phyloP scores from a whole-genome alignment of 805 yeast species.

The Hemisphaericaspora nanyangensis region DNA sequence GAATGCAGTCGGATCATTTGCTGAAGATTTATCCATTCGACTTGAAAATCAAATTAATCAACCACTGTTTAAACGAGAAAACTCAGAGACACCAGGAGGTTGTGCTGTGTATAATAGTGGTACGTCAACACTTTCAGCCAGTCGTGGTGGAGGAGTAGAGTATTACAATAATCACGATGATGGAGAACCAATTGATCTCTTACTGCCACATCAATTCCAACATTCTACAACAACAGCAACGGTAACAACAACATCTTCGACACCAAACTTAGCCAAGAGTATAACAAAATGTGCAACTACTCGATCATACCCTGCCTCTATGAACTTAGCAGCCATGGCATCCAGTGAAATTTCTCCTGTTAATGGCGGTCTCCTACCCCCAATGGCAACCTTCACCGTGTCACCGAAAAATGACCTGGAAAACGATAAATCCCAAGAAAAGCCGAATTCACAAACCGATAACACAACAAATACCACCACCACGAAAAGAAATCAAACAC shows the following conservation, averaged over 20 bases:
- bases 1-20: neutral
- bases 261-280: slow-evolving; percentile 10
- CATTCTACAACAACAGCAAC: slow-evolving; percentile 5
- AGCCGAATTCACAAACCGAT: neutral
- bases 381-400: slow-evolving; percentile 28
- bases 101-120: neutral
- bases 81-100: neutral
- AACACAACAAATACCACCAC: no score
- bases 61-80: slow-evolving; percentile 1
- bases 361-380: slow-evolving; percentile 22
- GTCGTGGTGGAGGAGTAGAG: neutral
- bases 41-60: slow-evolving; percentile 1
- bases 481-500: neutral
- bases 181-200: slow-evolving; percentile 23
- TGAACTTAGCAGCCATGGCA: slow-evolving; percentile 55
- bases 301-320: slow-evolving; percentile 47
- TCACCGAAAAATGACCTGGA: slow-evolving; percentile 1
- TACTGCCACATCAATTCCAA: slow-evolving; percentile 21
- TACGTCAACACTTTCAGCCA: no score
- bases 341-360: slow-evolving; percentile 13
- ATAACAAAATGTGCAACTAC: slow-evolving; percentile 10
- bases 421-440: neutral
- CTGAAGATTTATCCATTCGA: slow-evolving; percentile 1
- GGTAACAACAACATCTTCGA: slow-evolving; percentile 6
- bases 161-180: no score